These are phyloP conservation scores for Skeletonema grethae DNA, from an alignment of 108 stramenopile genomes.

Conservation along the genomic window DNA sequence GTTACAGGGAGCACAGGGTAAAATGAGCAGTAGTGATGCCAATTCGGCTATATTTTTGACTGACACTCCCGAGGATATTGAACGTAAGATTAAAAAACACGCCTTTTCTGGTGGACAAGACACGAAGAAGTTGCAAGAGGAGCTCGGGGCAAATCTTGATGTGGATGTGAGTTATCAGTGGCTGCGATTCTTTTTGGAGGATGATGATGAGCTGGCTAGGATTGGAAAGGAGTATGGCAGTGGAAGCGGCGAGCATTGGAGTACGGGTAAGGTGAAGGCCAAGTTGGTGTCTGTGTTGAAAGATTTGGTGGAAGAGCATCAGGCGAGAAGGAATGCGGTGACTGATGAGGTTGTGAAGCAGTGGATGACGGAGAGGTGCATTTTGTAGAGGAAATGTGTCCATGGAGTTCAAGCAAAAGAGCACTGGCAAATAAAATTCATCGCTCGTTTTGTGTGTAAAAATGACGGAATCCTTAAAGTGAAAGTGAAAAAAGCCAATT, in stretches of 20 bases:
- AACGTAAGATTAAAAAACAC: slow-evolving; percentile 86
- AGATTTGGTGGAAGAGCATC: slow-evolving; percentile 88
- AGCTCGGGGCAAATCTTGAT: slow-evolving; percentile 94
- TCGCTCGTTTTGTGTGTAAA: no score
- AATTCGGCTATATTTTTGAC: slow-evolving; percentile 96
- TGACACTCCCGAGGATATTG: slow-evolving; percentile 89
- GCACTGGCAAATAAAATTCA: no score
- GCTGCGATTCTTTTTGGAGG: slow-evolving; percentile 97
- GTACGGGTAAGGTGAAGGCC: slow-evolving; percentile 94
- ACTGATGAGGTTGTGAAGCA: slow-evolving; percentile 89
- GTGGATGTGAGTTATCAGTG: slow-evolving; percentile 97
- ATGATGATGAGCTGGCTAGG: slow-evolving; percentile 91
- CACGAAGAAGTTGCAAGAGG: slow-evolving; percentile 92
- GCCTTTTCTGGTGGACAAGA: slow-evolving; percentile 95
- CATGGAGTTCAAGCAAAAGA: no score
- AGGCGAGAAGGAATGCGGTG: slow-evolving; percentile 82
- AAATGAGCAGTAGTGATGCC: slow-evolving; percentile 89
- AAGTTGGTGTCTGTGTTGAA: slow-evolving; percentile 82
- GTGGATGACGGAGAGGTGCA: slow-evolving; percentile 90
- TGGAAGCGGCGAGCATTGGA: slow-evolving; percentile 92
- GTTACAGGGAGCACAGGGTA: slow-evolving; percentile 93
- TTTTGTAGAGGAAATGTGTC: slow-evolving; percentile 30
- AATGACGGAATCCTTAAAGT: no score
- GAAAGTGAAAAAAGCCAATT: no score
- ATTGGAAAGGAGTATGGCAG: slow-evolving; percentile 90